Evolutionary conservation across 768 basidiomycete species (phyloP).

Genomic region (Podaxis sp.): DNA sequence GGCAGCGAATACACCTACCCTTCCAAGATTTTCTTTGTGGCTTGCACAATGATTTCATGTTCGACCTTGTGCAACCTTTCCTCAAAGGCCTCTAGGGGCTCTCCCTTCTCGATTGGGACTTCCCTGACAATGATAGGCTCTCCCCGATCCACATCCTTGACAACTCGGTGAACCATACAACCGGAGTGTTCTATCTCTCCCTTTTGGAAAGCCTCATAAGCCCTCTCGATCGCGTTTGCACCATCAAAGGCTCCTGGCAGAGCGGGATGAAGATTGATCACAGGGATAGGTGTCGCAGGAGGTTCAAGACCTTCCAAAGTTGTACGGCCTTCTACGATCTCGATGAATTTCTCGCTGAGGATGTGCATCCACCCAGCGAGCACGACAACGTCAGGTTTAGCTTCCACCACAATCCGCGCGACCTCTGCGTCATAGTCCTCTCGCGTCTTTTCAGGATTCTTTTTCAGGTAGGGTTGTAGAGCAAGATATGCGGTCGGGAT

Average conservation of each 20-base stretch:
- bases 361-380: slow-evolving; percentile 99
- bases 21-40: slow-evolving; percentile 68
- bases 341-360: slow-evolving; percentile 77
- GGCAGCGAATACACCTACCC: slow-evolving; percentile 23
- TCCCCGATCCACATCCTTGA: slow-evolving; percentile 91
- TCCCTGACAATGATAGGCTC: slow-evolving; percentile 82
- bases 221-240: slow-evolving; percentile 85
- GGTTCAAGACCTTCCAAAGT: slow-evolving; percentile 35
- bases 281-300: slow-evolving; percentile 51
- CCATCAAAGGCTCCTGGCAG: slow-evolving; percentile 97
- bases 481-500: slow-evolving; percentile 84
- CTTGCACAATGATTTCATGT: slow-evolving; percentile 91
- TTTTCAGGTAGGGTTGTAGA: slow-evolving; percentile 80
- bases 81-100: slow-evolving; percentile 72
- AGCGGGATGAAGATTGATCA: slow-evolving; percentile 97
- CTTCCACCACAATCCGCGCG: slow-evolving; percentile 61
- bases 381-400: slow-evolving; percentile 81
- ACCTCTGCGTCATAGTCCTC: slow-evolving; percentile 85
- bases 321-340: slow-evolving; percentile 52
- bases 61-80: slow-evolving; percentile 78
- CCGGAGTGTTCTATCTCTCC: slow-evolving; percentile 81
- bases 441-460: slow-evolving; percentile 69
- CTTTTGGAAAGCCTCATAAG: slow-evolving; percentile 83
- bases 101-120: slow-evolving; percentile 71
- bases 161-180: slow-evolving; percentile 92